Base-by-base conservation (phyloP, 2,329 filamentous ascomycete species). In the Xylaria arbuscula region DNA sequence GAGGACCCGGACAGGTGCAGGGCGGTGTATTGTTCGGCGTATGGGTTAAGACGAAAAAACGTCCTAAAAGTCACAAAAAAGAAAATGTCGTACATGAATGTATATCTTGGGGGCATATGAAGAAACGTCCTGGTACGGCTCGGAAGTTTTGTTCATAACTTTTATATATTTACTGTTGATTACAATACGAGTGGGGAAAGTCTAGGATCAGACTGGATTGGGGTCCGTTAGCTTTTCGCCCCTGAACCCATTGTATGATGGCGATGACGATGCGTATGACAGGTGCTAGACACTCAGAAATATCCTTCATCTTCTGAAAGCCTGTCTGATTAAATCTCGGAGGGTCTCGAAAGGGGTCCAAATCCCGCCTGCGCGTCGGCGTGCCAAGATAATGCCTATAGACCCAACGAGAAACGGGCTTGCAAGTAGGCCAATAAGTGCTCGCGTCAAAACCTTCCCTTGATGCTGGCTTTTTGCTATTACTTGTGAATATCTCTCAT, bases 401-500 rank as follows among this genome's bases (percentile, higher is more conserved):
- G 69, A 47, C 2, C 73, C 74, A 4, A 73, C 51, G 28, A 73
- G 28, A 15, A 76, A 24, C 9, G 75, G 74, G 47, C 75, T 68
- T n/a, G 71, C 68, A 10, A 76, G 22, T 15, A 85, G 62, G 1
- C 74, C 78, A 10, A 83, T 72, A 50, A 87, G 80, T 4, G 80
- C 79, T 11, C 80, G 78, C 54, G 87, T 80, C 38, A 94, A 80
- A 5, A 92, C 79, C 70, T 82, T 83, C 2, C 91, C 89, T 79
- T 97, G 94, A 63, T 87, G 81, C 64, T 91, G 87, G 65, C 91
- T 93, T 72, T 87, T 88, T 47, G 82, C 83, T 40, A 93, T 86
- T 3, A 98, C 92, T 69, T 97, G 91, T 0, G 92, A 93, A 80
- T 99, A 99, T 22, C 92, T 84, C 81, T 97, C 92, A 76, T 97